These are phyloP conservation scores for Naegleria lovaniensis DNA, from an alignment of 208 protist genomes.

Conservation along the genomic window DNA sequence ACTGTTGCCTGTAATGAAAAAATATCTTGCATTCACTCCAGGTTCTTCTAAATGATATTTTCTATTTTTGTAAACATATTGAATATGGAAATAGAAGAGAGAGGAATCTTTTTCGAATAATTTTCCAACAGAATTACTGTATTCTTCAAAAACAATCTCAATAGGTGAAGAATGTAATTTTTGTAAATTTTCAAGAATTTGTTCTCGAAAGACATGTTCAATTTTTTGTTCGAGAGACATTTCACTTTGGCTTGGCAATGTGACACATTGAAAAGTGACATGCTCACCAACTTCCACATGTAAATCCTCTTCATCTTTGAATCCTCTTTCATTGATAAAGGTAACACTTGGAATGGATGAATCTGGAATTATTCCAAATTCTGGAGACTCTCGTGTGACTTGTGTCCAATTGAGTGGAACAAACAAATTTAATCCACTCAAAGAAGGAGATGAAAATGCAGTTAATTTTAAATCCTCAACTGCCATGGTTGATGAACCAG, in stretches of 20 bases:
- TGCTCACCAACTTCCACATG: not conserved
- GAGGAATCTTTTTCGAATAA: not conserved
- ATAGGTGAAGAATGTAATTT: not conserved
- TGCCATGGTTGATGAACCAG: too few relatives aligned
- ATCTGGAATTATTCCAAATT: not conserved
- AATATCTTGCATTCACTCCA: not conserved
- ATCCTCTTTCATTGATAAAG: not conserved
- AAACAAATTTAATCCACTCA: not conserved
- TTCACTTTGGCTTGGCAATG: too few relatives aligned
- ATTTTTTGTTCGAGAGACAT: too few relatives aligned
- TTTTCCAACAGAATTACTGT: not conserved
- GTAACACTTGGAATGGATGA: not conserved
- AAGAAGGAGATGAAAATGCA: not conserved
- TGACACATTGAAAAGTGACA: not conserved
- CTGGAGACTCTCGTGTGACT: not conserved
- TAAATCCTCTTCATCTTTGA: not conserved
- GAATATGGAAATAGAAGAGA: not conserved
- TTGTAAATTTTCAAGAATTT: not conserved
- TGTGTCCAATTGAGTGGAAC: not conserved
- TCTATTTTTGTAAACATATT: not conserved
- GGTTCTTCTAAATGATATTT: not conserved
- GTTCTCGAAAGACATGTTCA: too few relatives aligned
- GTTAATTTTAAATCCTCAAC: not conserved
- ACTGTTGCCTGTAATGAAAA: not conserved
- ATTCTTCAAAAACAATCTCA: not conserved